Evolutionary conservation across 257 asterid genomes (phyloP).

Genomic region (Fraxinus americana): DNA sequence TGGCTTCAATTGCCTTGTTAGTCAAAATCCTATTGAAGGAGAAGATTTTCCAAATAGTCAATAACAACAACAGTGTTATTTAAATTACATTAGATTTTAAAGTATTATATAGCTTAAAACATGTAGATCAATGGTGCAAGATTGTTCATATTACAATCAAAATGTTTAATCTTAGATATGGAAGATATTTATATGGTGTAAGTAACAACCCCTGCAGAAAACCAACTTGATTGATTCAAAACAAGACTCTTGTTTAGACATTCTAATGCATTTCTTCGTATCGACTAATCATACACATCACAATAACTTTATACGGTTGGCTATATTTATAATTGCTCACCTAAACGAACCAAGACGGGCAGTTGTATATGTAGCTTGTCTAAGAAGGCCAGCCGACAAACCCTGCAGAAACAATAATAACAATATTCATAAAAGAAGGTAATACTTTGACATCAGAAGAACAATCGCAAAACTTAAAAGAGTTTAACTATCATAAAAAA

Average conservation of each 20-base stretch:
- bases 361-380: conserved; percentile 97
- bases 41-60: neutral
- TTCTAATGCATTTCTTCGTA: neutral
- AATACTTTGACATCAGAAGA: neutral
- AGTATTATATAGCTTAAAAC: neutral
- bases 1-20: conserved; percentile 84
- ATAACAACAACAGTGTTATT: neutral
- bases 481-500: neutral
- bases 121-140: neutral
- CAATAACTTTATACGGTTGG: neutral
- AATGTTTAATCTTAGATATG: neutral
- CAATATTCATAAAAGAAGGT: neutral
- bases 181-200: neutral
- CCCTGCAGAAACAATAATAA: conserved; percentile 55
- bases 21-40: conserved; percentile 62
- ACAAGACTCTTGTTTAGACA: neutral
- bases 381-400: conserved; percentile 90
- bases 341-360: conserved; percentile 92
- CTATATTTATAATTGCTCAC: conserved; percentile 38
- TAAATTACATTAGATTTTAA: neutral
- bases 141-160: neutral
- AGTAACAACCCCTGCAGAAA: neutral
- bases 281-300: neutral
- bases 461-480: neutral
- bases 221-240: neutral